Evolutionary conservation across 306 rosid genomes (phyloP).

Genomic region (Carpinus viminea): DNA sequence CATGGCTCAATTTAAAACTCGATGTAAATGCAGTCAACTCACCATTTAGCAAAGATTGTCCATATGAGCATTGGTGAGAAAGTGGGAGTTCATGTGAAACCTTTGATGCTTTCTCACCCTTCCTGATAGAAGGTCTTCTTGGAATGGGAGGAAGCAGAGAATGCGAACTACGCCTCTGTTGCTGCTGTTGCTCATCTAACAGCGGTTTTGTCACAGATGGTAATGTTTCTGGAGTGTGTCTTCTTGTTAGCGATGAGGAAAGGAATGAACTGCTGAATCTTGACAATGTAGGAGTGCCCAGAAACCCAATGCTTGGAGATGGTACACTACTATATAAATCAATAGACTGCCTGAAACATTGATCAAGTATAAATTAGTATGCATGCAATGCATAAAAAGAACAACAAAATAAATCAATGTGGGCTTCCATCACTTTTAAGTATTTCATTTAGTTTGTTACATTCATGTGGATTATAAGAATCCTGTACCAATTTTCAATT

Average conservation of each 20-base stretch:
- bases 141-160: slow-evolving; percentile 65
- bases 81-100: slow-evolving; percentile 68
- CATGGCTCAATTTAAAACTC: not conserved
- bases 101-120: slow-evolving; percentile 51
- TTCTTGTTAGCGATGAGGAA: slow-evolving; percentile 83
- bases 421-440: not conserved
- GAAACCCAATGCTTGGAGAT: slow-evolving; percentile 83
- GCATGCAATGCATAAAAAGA: slow-evolving; percentile 5
- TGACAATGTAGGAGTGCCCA: slow-evolving; percentile 75
- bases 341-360: slow-evolving; percentile 83
- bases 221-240: slow-evolving; percentile 86
- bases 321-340: slow-evolving; percentile 91
- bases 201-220: slow-evolving; percentile 64
- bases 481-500: not conserved
- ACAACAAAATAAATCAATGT: not conserved
- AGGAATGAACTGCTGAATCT: slow-evolving; percentile 91
- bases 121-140: slow-evolving; percentile 49
- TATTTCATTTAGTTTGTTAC: not conserved
- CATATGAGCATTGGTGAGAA: slow-evolving; percentile 65
- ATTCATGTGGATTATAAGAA: not conserved
- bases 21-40: not conserved
- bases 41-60: slow-evolving; percentile 91
- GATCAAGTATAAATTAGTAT: slow-evolving; percentile 10
- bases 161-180: slow-evolving; percentile 58
- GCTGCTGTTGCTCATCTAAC: slow-evolving; percentile 50